These are phyloP conservation scores for Penicillium silybi DNA, from an alignment of 495 filamentous ascomycete species.

Conservation along the genomic window DNA sequence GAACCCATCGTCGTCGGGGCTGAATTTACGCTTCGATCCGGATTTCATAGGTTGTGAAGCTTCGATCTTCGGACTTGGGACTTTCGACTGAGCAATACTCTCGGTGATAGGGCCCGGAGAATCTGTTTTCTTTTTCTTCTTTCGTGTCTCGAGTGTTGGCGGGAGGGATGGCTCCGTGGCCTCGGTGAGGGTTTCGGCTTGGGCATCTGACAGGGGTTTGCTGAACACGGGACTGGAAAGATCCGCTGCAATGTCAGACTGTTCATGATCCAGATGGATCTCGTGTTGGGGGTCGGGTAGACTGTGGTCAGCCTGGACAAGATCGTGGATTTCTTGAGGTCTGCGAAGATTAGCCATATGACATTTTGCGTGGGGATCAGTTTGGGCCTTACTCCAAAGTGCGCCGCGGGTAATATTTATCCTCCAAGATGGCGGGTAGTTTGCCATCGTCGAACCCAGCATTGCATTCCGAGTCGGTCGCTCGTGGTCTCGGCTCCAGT, in stretches of 20 bases:
- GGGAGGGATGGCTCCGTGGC: slow-evolving; percentile 20
- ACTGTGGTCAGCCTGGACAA: slow-evolving; percentile 47
- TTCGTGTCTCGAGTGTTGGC: slow-evolving; percentile 35
- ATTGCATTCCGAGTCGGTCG: slow-evolving; percentile 9
- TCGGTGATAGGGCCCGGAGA: neutral
- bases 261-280: slow-evolving; percentile 58
- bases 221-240: slow-evolving; percentile 39
- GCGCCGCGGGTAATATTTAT: slow-evolving; percentile 67
- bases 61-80: neutral
- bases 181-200: neutral
- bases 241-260: slow-evolving; percentile 56
- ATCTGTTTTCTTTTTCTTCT: slow-evolving; percentile 38
- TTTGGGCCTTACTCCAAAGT: slow-evolving; percentile 63
- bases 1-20: slow-evolving; percentile 46
- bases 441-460: slow-evolving; percentile 50
- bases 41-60: slow-evolving; percentile 29
- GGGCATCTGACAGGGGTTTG: slow-evolving; percentile 2
- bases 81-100: neutral
- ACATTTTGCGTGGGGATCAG: neutral
- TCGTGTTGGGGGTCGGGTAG: slow-evolving; percentile 57
- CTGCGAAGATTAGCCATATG: slow-evolving; percentile 24
- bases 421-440: slow-evolving; percentile 79
- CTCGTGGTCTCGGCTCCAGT: slow-evolving; percentile 11
- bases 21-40: slow-evolving; percentile 62
- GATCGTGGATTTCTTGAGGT: slow-evolving; percentile 36